phyloP scores from a whole-genome alignment of 768 basidiomycete species.

The Auricularia sp. region DNA sequence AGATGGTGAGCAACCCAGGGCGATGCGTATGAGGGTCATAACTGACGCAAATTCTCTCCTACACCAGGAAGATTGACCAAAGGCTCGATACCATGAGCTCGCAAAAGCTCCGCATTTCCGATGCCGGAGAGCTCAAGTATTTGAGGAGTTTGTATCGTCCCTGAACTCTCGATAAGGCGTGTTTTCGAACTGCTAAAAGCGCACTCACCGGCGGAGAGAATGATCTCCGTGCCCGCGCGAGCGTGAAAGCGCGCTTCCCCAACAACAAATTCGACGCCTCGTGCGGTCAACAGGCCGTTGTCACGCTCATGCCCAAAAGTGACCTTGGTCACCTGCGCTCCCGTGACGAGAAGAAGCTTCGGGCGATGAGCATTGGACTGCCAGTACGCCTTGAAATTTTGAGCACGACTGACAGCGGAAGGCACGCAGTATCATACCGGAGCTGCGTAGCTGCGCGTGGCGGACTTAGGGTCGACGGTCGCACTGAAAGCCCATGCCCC shows the following conservation, averaged over 20 bases:
- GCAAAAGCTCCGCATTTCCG: slow-evolving; percentile 23
- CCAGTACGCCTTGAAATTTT: background rate
- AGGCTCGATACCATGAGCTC: slow-evolving; percentile 18
- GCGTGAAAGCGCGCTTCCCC: background rate
- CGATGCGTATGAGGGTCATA: background rate
- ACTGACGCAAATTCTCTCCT: slow-evolving; percentile 32
- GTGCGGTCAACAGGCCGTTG: background rate
- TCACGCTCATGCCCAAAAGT: background rate
- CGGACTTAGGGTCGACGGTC: background rate
- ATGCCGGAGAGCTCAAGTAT: slow-evolving; percentile 29
- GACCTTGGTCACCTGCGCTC: slow-evolving; percentile 3
- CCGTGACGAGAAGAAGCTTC: slow-evolving; percentile 5
- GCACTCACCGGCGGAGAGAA: background rate
- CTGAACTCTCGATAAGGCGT: background rate
- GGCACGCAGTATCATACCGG: background rate
- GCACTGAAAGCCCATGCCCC: background rate
- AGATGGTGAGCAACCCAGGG: slow-evolving; percentile 8
- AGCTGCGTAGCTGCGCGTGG: background rate
- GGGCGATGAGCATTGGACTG: background rate
- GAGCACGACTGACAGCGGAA: background rate
- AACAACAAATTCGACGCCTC: slow-evolving; percentile 3
- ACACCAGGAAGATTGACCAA: slow-evolving; percentile 33
- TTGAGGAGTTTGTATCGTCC: slow-evolving; percentile 21
- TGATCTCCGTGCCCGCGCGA: slow-evolving; percentile 5
- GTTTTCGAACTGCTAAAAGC: background rate